Evolutionary conservation across 208 protist genomes (phyloP).

Genomic region (Leptomonas pyrrhocoris): DNA sequence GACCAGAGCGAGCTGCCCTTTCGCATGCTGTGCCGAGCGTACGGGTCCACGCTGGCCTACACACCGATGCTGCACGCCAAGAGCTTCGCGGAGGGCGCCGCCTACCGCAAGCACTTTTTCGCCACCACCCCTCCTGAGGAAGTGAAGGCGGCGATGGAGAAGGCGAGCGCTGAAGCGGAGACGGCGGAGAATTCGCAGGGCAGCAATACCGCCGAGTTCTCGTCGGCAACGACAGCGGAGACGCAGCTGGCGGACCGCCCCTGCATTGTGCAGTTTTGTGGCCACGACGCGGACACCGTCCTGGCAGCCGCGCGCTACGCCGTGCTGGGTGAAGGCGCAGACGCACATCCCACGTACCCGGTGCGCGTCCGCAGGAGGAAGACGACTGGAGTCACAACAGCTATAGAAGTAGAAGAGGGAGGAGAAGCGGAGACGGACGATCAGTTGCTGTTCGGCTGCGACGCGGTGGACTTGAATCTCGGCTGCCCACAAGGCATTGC

Average conservation of each 20-base stretch:
- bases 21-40: slow-evolving; percentile 83
- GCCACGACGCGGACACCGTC: slow-evolving; percentile 65
- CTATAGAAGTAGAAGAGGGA: background rate
- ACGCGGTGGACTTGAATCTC: slow-evolving; percentile 91
- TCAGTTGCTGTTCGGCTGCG: slow-evolving; percentile 58
- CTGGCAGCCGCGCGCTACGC: slow-evolving; percentile 64
- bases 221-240: background rate
- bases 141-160: slow-evolving; percentile 28
- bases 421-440: background rate
- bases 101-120: slow-evolving; percentile 68
- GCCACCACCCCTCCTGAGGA: slow-evolving; percentile 40
- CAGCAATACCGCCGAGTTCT: background rate
- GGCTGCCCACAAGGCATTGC: slow-evolving; percentile 95
- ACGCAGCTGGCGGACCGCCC: slow-evolving; percentile 62
- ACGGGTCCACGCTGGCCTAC: slow-evolving; percentile 84
- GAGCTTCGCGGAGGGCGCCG: slow-evolving; percentile 53
- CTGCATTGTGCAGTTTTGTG: slow-evolving; percentile 91
- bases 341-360: background rate
- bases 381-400: background rate
- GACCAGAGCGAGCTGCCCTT: slow-evolving; percentile 92
- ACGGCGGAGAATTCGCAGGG: background rate
- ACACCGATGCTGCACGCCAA: slow-evolving; percentile 90
- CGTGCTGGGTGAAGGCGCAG: slow-evolving; percentile 48
- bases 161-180: too few species aligned
- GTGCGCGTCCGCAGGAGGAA: background rate